phyloP scores from a whole-genome alignment of 2,329 filamentous ascomycete species.

The Hypocrella siamensis region DNA sequence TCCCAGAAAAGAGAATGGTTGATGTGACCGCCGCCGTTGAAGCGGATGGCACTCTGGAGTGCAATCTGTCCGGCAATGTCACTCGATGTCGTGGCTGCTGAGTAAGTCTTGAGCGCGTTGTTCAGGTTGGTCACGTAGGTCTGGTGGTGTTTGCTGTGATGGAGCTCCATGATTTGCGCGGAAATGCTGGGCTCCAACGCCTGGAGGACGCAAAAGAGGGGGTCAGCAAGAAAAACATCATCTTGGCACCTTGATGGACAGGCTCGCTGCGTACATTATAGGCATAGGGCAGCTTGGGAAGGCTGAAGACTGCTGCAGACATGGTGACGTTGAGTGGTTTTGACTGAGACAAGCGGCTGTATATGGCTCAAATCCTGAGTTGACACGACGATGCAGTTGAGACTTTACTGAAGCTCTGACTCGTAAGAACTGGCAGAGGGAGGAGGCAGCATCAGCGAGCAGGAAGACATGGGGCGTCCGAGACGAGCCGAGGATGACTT shows the following conservation, averaged over 20 bases:
- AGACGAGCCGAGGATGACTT: too few species aligned
- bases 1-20: constrained; percentile 92
- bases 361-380: too few species aligned
- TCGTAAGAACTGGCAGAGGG: too few species aligned
- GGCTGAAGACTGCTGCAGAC: constrained; percentile 33
- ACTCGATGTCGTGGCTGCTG: constrained; percentile 34
- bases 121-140: constrained; percentile 67
- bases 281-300: constrained; percentile 51
- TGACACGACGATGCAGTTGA: too few species aligned
- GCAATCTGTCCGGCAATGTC: constrained; percentile 50
- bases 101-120: constrained; percentile 44
- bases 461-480: too few species aligned
- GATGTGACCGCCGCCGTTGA: constrained; percentile 84
- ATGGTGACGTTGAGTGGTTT: constrained; percentile 9
- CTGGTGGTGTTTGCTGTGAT: constrained; percentile 67
- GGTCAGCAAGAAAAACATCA: constrained; percentile 13
- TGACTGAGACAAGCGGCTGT: too few species aligned
- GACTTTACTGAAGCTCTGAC: too few species aligned
- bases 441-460: too few species aligned
- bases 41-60: constrained; percentile 60
- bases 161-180: constrained; percentile 65
- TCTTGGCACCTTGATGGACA: constrained; percentile 4
- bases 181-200: constrained; percentile 62
- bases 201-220: constrained; percentile 19
- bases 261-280: constrained; percentile 42